A percentile compares a stretch with the other conserved stretches of the same genome.
phyloP scores from a whole-genome alignment of 768 basidiomycete species.

The Ramaria sp. region DNA sequence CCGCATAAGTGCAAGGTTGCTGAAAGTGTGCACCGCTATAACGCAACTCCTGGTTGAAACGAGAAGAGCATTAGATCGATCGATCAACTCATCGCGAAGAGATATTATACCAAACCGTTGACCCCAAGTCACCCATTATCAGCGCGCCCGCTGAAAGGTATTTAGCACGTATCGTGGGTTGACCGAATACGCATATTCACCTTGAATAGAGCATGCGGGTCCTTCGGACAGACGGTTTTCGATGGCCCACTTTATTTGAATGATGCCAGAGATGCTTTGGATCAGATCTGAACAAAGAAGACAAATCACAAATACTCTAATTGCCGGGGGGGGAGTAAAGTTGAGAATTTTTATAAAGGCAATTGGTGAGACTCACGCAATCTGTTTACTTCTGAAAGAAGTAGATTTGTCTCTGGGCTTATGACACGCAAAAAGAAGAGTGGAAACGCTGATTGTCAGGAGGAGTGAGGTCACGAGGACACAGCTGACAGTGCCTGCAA shows the following conservation, averaged over 20 bases:
- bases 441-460: background rate
- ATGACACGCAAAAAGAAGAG: background rate
- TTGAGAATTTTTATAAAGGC: background rate
- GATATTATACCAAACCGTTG: background rate
- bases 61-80: background rate
- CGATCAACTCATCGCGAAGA: background rate
- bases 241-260: slow-evolving; percentile 9
- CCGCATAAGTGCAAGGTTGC: background rate
- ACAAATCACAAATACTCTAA: slow-evolving; percentile 10
- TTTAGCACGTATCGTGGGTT: background rate
- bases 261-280: slow-evolving; percentile 10
- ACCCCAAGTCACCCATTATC: slow-evolving; percentile 6
- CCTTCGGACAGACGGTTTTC: slow-evolving; percentile 5
- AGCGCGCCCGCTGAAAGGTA: background rate
- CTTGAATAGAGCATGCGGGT: slow-evolving; percentile 5
- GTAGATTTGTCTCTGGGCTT: background rate
- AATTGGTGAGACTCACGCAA: slow-evolving; percentile 1
- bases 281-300: slow-evolving; percentile 9
- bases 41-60: slow-evolving; percentile 3
- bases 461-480: slow-evolving; percentile 6
- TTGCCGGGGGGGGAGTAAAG: background rate
- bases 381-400: slow-evolving; percentile 1
- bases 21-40: background rate
- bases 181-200: background rate
- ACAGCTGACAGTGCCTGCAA: slow-evolving; percentile 7